A percentile compares a stretch with the other conserved stretches of the same genome.
These are phyloP conservation scores for Mycena vitilis DNA, from an alignment of 768 basidiomycete species.

Conservation along the genomic window DNA sequence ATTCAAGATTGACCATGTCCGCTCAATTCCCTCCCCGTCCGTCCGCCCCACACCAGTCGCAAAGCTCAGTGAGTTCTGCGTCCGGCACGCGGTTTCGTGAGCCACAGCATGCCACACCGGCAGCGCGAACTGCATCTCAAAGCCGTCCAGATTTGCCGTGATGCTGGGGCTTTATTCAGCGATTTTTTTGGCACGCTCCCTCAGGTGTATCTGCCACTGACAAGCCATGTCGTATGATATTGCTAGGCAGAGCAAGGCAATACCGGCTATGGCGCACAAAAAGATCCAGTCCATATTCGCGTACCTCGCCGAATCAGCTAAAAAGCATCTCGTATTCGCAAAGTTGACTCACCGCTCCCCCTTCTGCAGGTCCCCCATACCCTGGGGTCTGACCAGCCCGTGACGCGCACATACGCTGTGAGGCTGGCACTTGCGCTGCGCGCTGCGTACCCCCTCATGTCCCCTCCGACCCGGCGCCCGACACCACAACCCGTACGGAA, in stretches of 20 bases:
- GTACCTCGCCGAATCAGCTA: slow-evolving; percentile 25
- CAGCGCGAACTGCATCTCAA: not conserved
- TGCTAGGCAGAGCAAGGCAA: not conserved
- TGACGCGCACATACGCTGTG: slow-evolving; percentile 36
- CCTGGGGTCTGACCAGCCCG: slow-evolving; percentile 27
- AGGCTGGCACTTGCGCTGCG: too few species aligned
- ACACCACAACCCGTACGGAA: too few species aligned
- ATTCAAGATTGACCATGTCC: slow-evolving; percentile 44
- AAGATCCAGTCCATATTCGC: slow-evolving; percentile 17
- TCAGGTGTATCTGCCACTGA: not conserved
- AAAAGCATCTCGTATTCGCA: too few species aligned
- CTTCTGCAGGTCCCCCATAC: slow-evolving; percentile 37
- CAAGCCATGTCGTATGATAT: slow-evolving; percentile 11
- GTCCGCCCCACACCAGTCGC: slow-evolving; percentile 25
- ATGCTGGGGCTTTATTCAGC: not conserved
- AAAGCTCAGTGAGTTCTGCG: slow-evolving; percentile 9
- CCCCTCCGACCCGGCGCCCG: too few species aligned
- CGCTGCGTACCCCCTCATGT: too few species aligned
- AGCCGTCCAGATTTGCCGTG: not conserved
- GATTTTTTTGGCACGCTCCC: not conserved
- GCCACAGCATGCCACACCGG: slow-evolving; percentile 14
- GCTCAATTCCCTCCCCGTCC: slow-evolving; percentile 37
- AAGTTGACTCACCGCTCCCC: slow-evolving; percentile 36
- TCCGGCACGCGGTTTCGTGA: not conserved
- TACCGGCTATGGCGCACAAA: not conserved